Conservation (phyloP, 345 rosid genomes). For the Populus deltoides region DNA sequence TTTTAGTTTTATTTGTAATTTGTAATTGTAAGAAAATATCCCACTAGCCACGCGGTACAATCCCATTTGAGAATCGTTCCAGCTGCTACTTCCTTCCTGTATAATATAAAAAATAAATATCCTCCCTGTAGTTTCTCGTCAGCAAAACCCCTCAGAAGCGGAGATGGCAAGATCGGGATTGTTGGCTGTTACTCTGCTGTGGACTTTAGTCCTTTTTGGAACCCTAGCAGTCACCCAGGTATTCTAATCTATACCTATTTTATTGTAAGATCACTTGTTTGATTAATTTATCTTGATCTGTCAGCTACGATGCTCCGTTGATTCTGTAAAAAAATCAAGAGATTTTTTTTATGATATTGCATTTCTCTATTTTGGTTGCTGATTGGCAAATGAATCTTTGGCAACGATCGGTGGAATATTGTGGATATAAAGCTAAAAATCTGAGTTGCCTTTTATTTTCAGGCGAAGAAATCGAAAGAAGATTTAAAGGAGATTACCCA, state of each 20-base stretch:
- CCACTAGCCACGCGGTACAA: constrained; percentile 3
- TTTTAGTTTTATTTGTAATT: too few species aligned
- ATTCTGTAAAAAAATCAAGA: neutral
- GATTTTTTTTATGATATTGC: neutral
- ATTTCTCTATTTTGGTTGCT: neutral
- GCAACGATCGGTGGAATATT: neutral
- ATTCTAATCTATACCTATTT: neutral
- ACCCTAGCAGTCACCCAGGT: constrained; percentile 52
- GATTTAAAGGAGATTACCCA: constrained; percentile 70
- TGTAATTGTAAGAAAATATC: neutral
- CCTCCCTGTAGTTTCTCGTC: neutral
- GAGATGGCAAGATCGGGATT: constrained; percentile 47
- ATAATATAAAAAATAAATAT: neutral
- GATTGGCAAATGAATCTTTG: neutral
- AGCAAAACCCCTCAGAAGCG: neutral
- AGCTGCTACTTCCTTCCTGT: neutral
- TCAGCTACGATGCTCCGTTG: neutral
- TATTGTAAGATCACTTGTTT: neutral
- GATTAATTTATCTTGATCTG: neutral
- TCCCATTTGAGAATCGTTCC: neutral
- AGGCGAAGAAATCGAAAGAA: constrained; percentile 69
- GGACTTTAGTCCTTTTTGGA: constrained; percentile 42
- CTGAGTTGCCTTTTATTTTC: constrained; percentile 1
- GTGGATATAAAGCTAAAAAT: neutral
- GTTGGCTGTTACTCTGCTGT: constrained; percentile 41